Base-by-base conservation (phyloP, 2,329 filamentous ascomycete genomes). In the Claviceps purpurea region DNA sequence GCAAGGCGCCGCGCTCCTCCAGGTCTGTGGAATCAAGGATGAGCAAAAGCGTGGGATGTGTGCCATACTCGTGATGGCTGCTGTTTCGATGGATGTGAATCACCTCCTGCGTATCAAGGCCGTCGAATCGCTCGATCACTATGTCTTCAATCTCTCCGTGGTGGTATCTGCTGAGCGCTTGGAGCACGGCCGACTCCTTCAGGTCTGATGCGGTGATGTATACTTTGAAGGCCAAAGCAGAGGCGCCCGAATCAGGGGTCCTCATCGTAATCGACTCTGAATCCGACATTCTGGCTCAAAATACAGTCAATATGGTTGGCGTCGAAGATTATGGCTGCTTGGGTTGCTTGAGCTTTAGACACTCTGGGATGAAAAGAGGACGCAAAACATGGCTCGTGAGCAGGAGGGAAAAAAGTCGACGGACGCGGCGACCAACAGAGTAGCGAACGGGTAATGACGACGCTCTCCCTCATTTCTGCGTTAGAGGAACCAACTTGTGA, bases 21-120 rank as follows among this genome's bases (percentile, higher is more conserved):
- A 48, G 22, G n/a, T 53, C 52, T 18, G 26, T 8, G 22, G 38
- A 39, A 40, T 53, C 52, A 18, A 53, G 43, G 37, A 53, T 39
- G 47, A 53, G 47, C 5, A 53, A 30, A 39, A 50, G 42, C 5
- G 37, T 50, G 6, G 41, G 1, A 30, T 53, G n/a, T 26, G 39
- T 40, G 42, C n/a, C 41, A 1, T 7, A 10, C 22, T 47, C 43
- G 18, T 53, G 18, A 37, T 40, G 47, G 14, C 26, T 26, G 37
- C 10, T 11, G 6, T 18, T 7, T 39, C 13, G 30, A 22, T 48
- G 47, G 20, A 16, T 20, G 7, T 40, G 14, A n/a, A 40, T 26
- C 37, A 40, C 47, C 3, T 8, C 20, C 20, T 48, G 47, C 47
- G 47, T 48, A 14, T 10, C 22, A 14, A 6, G 14, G 6, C 47